Evolutionary conservation across 305 asterid species (phyloP).

Genomic region (Euphrasia arctica): DNA sequence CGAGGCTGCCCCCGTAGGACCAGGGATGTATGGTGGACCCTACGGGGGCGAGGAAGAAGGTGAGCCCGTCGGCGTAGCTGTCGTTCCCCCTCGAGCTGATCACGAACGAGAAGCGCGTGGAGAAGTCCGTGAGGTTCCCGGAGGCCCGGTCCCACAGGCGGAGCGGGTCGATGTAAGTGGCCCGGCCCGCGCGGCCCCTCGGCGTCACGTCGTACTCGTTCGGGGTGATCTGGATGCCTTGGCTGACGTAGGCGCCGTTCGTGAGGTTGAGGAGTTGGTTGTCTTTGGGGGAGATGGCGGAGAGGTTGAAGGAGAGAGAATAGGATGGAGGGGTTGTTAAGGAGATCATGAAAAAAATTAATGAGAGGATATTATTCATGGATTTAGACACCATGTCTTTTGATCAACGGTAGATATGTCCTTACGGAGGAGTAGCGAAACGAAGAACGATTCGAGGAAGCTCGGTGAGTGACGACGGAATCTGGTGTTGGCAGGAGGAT

Average conservation of each 20-base stretch:
- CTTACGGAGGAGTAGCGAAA: too few relatives aligned
- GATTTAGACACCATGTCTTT: neutral
- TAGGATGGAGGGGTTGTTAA: too few relatives aligned
- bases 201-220: neutral
- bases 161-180: constrained; percentile 21
- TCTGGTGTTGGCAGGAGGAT: too few relatives aligned
- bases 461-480: too few relatives aligned
- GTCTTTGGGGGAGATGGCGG: neutral
- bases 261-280: neutral
- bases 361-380: neutral
- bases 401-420: too few relatives aligned
- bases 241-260: constrained; percentile 9
- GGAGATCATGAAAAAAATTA: neutral
- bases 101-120: constrained; percentile 30
- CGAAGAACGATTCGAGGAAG: too few relatives aligned
- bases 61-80: constrained; percentile 21
- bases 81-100: neutral
- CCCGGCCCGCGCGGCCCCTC: constrained; percentile 16
- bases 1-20: constrained; percentile 20
- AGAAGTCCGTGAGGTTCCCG: constrained; percentile 24
- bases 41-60: constrained; percentile 24
- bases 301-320: neutral
- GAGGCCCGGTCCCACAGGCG: constrained; percentile 35
- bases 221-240: constrained; percentile 28
- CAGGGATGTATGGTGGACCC: neutral